A percentile compares a stretch with the other conserved stretches of the same genome.
These are phyloP conservation scores for Xylaria sp. DNA, from an alignment of 2,329 filamentous ascomycete genomes.

Conservation along the genomic window DNA sequence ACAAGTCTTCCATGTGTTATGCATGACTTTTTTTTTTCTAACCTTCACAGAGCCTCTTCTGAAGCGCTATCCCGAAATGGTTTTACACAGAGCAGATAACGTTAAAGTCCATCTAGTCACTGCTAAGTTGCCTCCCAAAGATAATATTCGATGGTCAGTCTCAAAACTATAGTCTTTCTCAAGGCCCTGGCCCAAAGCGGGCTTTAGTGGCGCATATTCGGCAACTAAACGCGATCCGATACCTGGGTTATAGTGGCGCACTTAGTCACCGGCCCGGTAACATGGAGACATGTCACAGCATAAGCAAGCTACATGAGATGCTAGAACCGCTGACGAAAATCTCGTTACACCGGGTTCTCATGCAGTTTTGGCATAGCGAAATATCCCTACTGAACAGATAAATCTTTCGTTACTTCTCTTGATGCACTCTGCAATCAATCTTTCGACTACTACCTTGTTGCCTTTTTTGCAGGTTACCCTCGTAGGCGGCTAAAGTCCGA, in stretches of 20 bases:
- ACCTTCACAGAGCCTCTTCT: neutral
- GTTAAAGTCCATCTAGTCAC: neutral
- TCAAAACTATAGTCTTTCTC: neutral
- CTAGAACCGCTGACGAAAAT: no score
- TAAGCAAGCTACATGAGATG: slow-evolving; percentile 60
- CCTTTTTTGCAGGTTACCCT: slow-evolving; percentile 67
- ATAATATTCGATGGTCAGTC: neutral
- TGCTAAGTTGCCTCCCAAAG: neutral
- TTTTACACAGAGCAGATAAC: neutral
- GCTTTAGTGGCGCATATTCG: neutral
- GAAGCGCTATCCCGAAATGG: neutral
- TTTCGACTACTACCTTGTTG: slow-evolving; percentile 56
- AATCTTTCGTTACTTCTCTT: slow-evolving; percentile 62
- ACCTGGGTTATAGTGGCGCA: slow-evolving; percentile 13
- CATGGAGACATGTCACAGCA: slow-evolving; percentile 58
- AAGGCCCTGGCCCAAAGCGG: neutral
- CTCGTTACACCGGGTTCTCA: slow-evolving; percentile 70
- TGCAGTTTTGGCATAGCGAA: slow-evolving; percentile 70
- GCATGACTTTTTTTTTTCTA: neutral
- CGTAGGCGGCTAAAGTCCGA: slow-evolving; percentile 76
- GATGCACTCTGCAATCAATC: slow-evolving; percentile 32
- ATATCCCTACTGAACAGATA: slow-evolving; percentile 82
- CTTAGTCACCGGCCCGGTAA: slow-evolving; percentile 13
- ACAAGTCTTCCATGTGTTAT: neutral
- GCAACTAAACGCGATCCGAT: slow-evolving; percentile 5